Base-by-base conservation (phyloP, 179 eudicot genomes). In the Spergularia azorica region DNA sequence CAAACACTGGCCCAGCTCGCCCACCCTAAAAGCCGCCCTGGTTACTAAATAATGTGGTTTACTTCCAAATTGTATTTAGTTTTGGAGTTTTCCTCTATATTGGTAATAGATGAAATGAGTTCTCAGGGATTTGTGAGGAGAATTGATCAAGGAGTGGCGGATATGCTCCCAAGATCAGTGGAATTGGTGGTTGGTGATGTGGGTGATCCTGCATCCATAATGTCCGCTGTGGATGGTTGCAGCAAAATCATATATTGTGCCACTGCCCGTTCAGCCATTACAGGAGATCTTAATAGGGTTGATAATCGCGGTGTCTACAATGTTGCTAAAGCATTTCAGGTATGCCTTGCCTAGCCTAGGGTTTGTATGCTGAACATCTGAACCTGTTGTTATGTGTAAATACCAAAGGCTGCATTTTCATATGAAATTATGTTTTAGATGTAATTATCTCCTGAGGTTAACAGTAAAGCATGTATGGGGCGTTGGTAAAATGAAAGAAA, bases 191-290 rank as follows among this genome's bases (percentile, higher is more conserved):
- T 84, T 62, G 98, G 98, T 61, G 98, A 95, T 84, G 98, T 95
- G 70, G 98, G 98, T 26, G 97, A 95, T 73, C 88, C 97, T 65
- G 74, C 82, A 60, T 84, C 87, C 14, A 88, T 94, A 74, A 80
- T 73, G 80, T 65, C 67, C 59, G 98, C 97, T 10, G 83, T 92
- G 9, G 86, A 88, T 78, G 91, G 95, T 71, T 95, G 96, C 84
- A 92, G 74, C 87, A 95, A 95, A 78, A 92, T 94, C 71, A 92
- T 95, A 15, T 95, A 90, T 66, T 92, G 98, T 76, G 98, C 98
- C 10, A 92, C 98, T 16, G 98, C 98, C 69, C 94, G 97, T 38
- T 95, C 98, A 14, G 32, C 98, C 41, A 90, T 95, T 71, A 88
- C 93, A 39, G 98, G 92, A 60, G 98, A 95, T 90, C 96, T 95